Evolutionary conservation across 73 alveolate species (phyloP).

Genomic region (Halteria grandinella): DNA sequence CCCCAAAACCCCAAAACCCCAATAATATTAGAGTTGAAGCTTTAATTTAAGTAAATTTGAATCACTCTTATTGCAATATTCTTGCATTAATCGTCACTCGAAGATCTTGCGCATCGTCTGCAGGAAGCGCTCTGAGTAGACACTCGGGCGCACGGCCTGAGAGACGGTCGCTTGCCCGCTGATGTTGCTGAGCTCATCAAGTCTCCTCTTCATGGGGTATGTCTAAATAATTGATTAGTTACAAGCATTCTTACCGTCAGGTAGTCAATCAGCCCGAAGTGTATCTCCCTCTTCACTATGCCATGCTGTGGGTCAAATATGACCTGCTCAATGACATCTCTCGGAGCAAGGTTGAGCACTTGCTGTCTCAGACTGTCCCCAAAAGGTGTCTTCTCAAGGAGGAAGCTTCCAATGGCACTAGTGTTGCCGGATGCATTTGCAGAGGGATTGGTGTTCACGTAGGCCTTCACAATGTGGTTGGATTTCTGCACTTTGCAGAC

Average conservation of each 20-base stretch:
- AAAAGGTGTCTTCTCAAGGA: no score
- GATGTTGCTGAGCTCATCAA: slow-evolving; percentile 6
- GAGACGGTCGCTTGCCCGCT: neutral
- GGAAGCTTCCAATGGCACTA: no score
- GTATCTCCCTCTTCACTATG: slow-evolving; percentile 57
- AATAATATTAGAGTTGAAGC: no score
- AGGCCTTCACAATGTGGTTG: slow-evolving; percentile 11
- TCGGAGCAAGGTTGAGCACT: slow-evolving; percentile 15
- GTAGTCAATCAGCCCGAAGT: slow-evolving; percentile 63
- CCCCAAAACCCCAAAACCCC: no score
- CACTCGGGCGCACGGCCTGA: slow-evolving; percentile 38
- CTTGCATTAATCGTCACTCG: slow-evolving; percentile 26
- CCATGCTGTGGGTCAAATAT: slow-evolving; percentile 56
- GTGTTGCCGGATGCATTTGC: neutral
- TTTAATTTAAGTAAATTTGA: no score
- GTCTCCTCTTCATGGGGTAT: slow-evolving; percentile 40
- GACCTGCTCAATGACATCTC: slow-evolving; percentile 55
- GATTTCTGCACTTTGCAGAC: slow-evolving; percentile 15
- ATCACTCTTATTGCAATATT: no score
- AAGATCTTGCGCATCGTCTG: slow-evolving; percentile 41
- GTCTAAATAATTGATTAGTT: slow-evolving; percentile 11
- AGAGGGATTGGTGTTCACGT: neutral
- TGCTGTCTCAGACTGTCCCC: no score
- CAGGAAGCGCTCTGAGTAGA: slow-evolving; percentile 42
- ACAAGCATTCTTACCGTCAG: slow-evolving; percentile 35